Evolutionary conservation across 805 yeast species (phyloP).

Genomic region (Yarrowia sp.): DNA sequence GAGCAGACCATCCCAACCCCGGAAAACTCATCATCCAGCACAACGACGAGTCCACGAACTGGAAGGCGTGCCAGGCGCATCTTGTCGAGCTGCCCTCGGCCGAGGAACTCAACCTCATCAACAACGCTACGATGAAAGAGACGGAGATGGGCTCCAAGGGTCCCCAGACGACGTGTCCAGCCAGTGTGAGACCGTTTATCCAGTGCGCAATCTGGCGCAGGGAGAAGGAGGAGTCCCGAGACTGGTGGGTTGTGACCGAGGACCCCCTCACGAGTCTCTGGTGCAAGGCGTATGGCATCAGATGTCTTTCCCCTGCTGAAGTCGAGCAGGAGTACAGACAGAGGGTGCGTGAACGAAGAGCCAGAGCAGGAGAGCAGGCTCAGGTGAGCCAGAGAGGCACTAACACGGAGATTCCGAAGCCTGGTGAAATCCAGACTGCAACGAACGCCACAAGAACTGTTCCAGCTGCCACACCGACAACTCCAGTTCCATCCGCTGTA

Average conservation of each 20-base stretch:
- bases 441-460: no score
- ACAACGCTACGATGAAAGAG: slow-evolving; percentile 20
- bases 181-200: not conserved
- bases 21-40: slow-evolving; percentile 12
- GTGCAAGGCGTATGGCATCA: slow-evolving; percentile 17
- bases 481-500: not conserved
- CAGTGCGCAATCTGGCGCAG: slow-evolving; percentile 10
- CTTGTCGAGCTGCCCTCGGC: not conserved
- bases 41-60: not conserved
- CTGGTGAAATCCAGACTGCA: no score
- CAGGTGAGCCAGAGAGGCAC: not conserved
- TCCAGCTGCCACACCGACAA: not conserved
- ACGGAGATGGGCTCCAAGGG: not conserved
- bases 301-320: not conserved
- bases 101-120: slow-evolving; percentile 5
- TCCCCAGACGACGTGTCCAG: not conserved
- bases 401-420: not conserved
- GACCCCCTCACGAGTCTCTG: not conserved
- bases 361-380: not conserved
- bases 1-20: not conserved
- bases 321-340: slow-evolving; percentile 22
- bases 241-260: slow-evolving; percentile 15
- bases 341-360: not conserved
- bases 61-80: slow-evolving; percentile 5
- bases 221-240: not conserved